A percentile compares a stretch with the other conserved stretches of the same genome.
Conservation (phyloP, 2,329 filamentous ascomycete species). For the Botrytis fragariae region DNA sequence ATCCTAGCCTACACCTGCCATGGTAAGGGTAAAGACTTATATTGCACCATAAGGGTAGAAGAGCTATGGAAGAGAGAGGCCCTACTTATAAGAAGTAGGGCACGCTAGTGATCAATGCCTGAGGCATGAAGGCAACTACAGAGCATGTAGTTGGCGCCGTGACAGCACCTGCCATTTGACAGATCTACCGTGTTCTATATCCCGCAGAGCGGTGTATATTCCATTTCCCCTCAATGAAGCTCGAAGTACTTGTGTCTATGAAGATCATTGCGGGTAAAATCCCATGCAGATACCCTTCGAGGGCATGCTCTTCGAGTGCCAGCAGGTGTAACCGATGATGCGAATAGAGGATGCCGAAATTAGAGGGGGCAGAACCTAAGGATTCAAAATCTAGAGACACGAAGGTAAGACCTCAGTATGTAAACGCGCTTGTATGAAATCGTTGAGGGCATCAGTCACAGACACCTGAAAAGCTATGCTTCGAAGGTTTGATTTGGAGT, state of each 20-base stretch:
- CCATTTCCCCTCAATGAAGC: background rate
- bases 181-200: background rate
- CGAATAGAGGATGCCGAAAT: background rate
- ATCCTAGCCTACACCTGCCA: no score
- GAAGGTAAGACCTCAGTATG: background rate
- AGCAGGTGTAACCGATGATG: background rate
- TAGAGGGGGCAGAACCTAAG: background rate
- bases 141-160: no score
- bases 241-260: background rate
- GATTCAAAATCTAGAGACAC: background rate
- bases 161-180: background rate
- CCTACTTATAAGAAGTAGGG: no score
- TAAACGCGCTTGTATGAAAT: background rate
- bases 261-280: background rate
- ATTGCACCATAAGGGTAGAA: no score
- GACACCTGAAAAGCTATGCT: accelerated
- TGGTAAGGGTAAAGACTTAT: no score
- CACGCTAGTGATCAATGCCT: no score
- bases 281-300: no score
- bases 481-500: no score
- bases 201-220: background rate
- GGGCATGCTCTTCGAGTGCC: no score
- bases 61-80: no score
- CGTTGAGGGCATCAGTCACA: background rate
- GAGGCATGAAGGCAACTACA: no score